Evolutionary conservation across 73 alveolate genomes (phyloP).

Genomic region (Paramecium sonneborni): DNA sequence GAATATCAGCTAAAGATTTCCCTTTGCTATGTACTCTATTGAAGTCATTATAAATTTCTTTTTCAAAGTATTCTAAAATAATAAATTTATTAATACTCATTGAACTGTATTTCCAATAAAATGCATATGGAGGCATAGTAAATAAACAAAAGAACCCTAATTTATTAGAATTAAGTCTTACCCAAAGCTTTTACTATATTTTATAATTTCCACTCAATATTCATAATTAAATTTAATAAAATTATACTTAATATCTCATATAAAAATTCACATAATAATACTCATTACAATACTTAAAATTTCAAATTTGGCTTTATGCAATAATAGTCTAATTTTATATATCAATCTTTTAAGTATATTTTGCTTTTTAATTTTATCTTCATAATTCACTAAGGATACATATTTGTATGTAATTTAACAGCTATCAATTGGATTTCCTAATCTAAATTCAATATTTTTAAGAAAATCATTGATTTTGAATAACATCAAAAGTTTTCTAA

Average conservation of each 20-base stretch:
- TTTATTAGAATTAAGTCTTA: not conserved
- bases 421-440: conserved; percentile 80
- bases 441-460: conserved; percentile 73
- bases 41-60: not conserved
- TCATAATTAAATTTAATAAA: conserved; percentile 12
- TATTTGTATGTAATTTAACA: conserved; percentile 61
- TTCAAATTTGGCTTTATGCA: not conserved
- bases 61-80: not conserved
- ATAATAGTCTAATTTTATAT: not conserved
- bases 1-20: not conserved
- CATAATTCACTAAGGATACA: not conserved
- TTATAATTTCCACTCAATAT: conserved; percentile 30
- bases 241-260: not conserved
- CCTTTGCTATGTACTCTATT: conserved; percentile 13
- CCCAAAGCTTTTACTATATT: conserved; percentile 22
- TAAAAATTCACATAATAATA: not conserved
- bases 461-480: conserved; percentile 77
- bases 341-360: not conserved
- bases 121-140: conserved; percentile 43
- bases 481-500: conserved; percentile 57
- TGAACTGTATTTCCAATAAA: conserved; percentile 23
- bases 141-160: conserved; percentile 1
- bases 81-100: not conserved
- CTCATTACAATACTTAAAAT: not conserved
- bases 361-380: not conserved